Percentiles rank a stretch among this genome's conserved stretches.
Evolutionary conservation across 257 asterid species (phyloP).

Genomic region (Solanum boliviense): DNA sequence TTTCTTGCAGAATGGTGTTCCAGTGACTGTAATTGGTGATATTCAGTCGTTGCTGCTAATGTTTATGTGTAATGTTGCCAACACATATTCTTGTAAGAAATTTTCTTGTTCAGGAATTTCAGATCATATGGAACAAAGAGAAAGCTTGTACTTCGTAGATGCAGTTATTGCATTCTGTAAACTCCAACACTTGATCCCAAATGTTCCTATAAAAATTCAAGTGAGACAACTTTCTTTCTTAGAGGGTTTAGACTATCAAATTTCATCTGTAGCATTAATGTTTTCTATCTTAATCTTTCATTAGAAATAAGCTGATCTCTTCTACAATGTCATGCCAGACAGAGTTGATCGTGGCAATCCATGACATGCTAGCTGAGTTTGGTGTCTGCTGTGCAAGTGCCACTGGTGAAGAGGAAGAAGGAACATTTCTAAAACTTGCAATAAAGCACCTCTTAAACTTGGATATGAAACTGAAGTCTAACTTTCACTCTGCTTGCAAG

Average conservation of each 20-base stretch:
- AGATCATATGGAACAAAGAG: constrained; percentile 52
- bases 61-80: constrained; percentile 76
- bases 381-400: constrained; percentile 92
- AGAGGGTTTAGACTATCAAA: not conserved
- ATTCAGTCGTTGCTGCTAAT: constrained; percentile 63
- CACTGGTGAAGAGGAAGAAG: constrained; percentile 73
- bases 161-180: constrained; percentile 87
- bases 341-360: constrained; percentile 78
- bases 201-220: constrained; percentile 65
- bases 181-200: constrained; percentile 60
- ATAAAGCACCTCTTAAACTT: constrained; percentile 78
- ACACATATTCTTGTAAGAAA: constrained; percentile 50
- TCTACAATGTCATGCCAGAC: constrained; percentile 35
- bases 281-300: not conserved
- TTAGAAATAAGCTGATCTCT: not conserved
- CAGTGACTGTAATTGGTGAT: constrained; percentile 47
- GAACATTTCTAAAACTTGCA: constrained; percentile 84
- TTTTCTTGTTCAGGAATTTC: constrained; percentile 36
- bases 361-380: constrained; percentile 96
- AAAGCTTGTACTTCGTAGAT: constrained; percentile 59
- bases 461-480: constrained; percentile 83
- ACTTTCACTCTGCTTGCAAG: constrained; percentile 28
- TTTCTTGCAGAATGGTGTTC: constrained; percentile 50
- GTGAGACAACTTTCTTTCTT: constrained; percentile 37
- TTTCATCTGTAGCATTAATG: constrained; percentile 6